Conservation (phyloP, 164 flowering plant genomes). For the Dillenia suffruticosa region DNA sequence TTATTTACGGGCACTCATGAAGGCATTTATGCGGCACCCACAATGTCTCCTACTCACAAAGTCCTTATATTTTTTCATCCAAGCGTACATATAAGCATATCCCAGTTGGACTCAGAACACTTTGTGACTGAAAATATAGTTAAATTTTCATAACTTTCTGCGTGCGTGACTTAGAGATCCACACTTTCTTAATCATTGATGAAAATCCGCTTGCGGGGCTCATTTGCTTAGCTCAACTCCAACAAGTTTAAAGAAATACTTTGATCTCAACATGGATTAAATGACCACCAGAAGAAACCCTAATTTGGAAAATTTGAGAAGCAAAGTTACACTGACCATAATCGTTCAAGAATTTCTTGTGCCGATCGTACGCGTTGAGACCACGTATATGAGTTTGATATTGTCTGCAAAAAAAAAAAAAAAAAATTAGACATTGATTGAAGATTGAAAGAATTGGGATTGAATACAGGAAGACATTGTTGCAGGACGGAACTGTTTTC, state of each 20-base stretch:
- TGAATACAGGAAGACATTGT: constrained; percentile 3
- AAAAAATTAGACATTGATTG: not conserved
- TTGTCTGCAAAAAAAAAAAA: constrained; percentile 45
- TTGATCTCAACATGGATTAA: not conserved
- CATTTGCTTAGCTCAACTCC: not conserved
- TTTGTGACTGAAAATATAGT: too few relatives aligned
- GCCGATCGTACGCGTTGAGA: constrained; percentile 88
- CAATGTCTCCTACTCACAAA: too few relatives aligned
- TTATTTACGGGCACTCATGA: too few relatives aligned
- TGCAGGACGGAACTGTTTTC: constrained; percentile 48
- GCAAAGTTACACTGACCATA: constrained; percentile 38
- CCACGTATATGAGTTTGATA: constrained; percentile 87
- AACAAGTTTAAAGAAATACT: not conserved
- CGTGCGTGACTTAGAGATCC: not conserved
- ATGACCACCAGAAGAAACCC: not conserved
- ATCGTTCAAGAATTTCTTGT: constrained; percentile 81
- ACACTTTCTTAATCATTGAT: not conserved
- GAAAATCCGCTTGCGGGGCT: not conserved
- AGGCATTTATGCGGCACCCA: too few relatives aligned
- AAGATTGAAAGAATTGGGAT: not conserved
- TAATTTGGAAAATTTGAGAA: constrained; percentile 1
- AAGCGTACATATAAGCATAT: too few relatives aligned
- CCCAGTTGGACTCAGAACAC: too few relatives aligned
- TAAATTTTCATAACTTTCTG: too few relatives aligned
- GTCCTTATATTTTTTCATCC: too few relatives aligned